Evolutionary conservation across 169 alveolate species (phyloP).

Genomic region (Plasmodium blacklocki): DNA sequence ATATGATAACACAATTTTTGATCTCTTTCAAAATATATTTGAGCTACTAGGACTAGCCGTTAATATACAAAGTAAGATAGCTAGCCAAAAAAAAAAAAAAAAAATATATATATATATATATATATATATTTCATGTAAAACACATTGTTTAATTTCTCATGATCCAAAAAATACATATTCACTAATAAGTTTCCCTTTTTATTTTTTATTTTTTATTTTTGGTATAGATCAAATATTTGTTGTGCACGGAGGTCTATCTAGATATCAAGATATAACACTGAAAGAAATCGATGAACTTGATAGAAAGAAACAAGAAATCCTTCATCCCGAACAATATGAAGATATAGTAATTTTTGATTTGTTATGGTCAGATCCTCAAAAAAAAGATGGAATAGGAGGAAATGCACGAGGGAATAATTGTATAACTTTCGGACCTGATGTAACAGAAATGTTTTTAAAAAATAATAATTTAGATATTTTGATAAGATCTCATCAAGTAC

Average conservation of each 20-base stretch:
- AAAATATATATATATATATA: not conserved
- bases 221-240: constrained; percentile 79
- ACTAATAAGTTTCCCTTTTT: not conserved
- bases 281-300: constrained; percentile 87
- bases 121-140: no score
- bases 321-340: constrained; percentile 87
- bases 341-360: constrained; percentile 92
- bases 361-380: constrained; percentile 94
- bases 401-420: constrained; percentile 92
- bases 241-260: constrained; percentile 93
- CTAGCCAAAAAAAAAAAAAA: not conserved
- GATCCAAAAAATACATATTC: no score
- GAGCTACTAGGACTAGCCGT: constrained; percentile 90
- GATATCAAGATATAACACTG: constrained; percentile 89
- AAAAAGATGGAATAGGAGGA: constrained; percentile 86
- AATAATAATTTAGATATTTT: constrained; percentile 90
- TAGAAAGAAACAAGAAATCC: constrained; percentile 91
- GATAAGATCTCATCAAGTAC: constrained; percentile 93
- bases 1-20: constrained; percentile 91
- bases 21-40: constrained; percentile 90
- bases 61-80: constrained; percentile 87
- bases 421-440: constrained; percentile 93
- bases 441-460: constrained; percentile 89
- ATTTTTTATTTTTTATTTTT: constrained; percentile 5
- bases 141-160: not conserved